Base-by-base conservation (phyloP, 441 rosid species). In the Erodium moschatum region DNA sequence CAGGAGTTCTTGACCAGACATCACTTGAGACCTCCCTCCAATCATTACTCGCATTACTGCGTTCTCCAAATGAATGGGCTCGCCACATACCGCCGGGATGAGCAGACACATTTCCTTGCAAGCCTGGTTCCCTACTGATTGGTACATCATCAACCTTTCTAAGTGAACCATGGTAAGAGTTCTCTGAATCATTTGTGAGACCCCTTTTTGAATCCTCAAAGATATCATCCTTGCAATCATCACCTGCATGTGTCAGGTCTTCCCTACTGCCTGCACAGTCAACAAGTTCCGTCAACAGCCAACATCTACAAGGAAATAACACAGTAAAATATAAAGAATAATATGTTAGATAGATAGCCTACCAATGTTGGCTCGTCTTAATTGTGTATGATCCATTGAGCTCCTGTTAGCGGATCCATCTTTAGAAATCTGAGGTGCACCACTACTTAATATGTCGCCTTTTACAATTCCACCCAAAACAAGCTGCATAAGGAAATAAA, bases 381-480 rank as follows among this genome's bases (percentile, higher is more conserved):
- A 77, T 69, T 82, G 89, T 11, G 85, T 69, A 75, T 68, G 74
- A 72, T 90, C 96, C 1, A 33, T 56, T 0, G 84, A 54, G 80
- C 79, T 88, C 74, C 87, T 73, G 16, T 89, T 96, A 33, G 61
- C 56, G 61, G 87, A 73, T 69, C 88, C 95, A 76, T 92, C 97
- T 83, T 92, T 96, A 19, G 91, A 74, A 29, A 79, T 75, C 81
- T 85, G 99, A 44, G 96, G 88, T 52, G 96, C 96, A 65, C 96
- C 92, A 44, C 97, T 92, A 71, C 95, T 87, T 64, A 90, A 83
- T 35, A 88, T 78, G 29, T 87, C 96, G 60, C 99, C 99, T 78
- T 85, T 84, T 79, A 85, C 94, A 82, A 96, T 92, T 73, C 85
- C 97, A 69, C 85, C 84, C 81, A 96, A 73, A 77, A 88, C 77